Base-by-base conservation (phyloP, 2,329 filamentous ascomycete species). In the Lasiodiplodia citricola region DNA sequence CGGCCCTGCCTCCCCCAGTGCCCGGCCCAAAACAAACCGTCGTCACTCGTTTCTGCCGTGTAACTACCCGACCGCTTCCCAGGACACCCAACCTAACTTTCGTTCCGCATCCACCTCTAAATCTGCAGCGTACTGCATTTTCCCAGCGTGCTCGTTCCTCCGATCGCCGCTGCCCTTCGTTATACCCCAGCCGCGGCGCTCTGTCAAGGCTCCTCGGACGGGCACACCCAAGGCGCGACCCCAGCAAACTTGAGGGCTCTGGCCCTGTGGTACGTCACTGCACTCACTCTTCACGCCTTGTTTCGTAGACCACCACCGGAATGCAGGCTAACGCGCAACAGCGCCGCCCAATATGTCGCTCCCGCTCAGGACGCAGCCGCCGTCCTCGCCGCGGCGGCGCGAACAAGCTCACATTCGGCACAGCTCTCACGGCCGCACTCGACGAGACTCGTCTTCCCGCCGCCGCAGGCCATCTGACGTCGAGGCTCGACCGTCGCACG, bases 401-500 rank as follows among this genome's bases (percentile, higher is more conserved):
- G 66, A 60, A 23, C 66, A 62, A 14, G 35, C 28, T 21, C 57
- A 63, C 31, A 60, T 50, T 18, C 66, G 47, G 21, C 66, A 58
- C 56, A 60, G 54, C 21, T 63, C 66, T 16, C 55, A 58, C 57
- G 51, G 41, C 47, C 74, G 76, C 63, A 74, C 83, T 69, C 93
- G 92, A 79, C 87, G 90, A 74, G 88, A 90, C 72, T 90, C 91
- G 54, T 86, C 88, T 31, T 88, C 89, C 66, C 88, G 91, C 75
- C 89, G 91, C 71, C 89, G 91, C 73, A 87, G 87, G 69, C 87
- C 88, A 58, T 86, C 86, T 68, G 92, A 96, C 77, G 83, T 92
- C 74, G 93, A 97, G 78, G 83, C 89, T 47, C 89, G 87, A 67
- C 78, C 78, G 21, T 82, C 83, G 72, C 76, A 81, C 71, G 67